Conservation (phyloP, 768 basidiomycete species). For the Kwoniella bestiolae region DNA sequence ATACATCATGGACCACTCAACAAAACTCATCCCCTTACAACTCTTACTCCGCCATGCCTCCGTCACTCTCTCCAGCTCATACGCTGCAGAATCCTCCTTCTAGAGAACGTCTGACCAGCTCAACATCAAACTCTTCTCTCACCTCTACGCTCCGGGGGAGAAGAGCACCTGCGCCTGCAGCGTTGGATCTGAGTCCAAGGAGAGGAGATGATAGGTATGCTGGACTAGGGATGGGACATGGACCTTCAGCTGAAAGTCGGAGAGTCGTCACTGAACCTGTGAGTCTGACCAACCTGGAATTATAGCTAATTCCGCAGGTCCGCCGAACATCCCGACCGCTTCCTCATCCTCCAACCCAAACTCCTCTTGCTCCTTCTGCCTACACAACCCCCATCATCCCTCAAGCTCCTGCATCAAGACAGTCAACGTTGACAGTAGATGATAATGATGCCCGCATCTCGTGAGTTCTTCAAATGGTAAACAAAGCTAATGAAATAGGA, state of each 20-base stretch:
- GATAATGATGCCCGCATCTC: constrained; percentile 22
- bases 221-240: constrained; percentile 20
- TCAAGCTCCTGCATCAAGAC: neutral
- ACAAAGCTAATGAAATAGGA: constrained; percentile 16
- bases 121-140: constrained; percentile 34
- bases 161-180: constrained; percentile 49
- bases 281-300: neutral
- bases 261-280: constrained; percentile 38
- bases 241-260: constrained; percentile 16
- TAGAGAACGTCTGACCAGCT: constrained; percentile 36
- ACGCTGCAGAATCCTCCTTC: constrained; percentile 10
- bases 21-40: neutral
- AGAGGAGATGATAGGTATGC: constrained; percentile 27
- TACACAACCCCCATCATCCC: constrained; percentile 15
- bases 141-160: constrained; percentile 34
- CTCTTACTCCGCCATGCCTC: neutral
- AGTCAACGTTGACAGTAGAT: constrained; percentile 7
- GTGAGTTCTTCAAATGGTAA: constrained; percentile 11
- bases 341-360: constrained; percentile 13
- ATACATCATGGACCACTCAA: constrained; percentile 10
- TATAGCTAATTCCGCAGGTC: constrained; percentile 7
- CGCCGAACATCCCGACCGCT: constrained; percentile 21
- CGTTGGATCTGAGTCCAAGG: constrained; percentile 46
- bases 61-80: neutral
- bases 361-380: constrained; percentile 18